phyloP scores from a whole-genome alignment of 164 flowering plant species.

The Vitis amurensis region DNA sequence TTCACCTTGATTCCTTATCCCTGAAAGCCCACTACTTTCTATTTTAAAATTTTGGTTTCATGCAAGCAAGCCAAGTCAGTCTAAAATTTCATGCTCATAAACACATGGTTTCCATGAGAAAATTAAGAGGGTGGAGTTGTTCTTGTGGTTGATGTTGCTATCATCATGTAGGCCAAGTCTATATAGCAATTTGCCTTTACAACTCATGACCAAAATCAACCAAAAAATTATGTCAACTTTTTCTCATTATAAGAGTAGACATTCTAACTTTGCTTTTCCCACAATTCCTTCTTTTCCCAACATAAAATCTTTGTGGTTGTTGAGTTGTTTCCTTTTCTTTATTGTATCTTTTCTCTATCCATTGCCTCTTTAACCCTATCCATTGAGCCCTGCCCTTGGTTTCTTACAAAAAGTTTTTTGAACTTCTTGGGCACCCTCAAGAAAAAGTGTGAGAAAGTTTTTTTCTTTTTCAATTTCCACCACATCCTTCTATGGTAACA shows the following conservation, averaged over 20 bases:
- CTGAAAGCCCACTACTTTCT: too few relatives aligned
- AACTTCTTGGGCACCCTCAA: neutral
- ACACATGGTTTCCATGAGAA: neutral
- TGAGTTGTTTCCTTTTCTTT: slow-evolving; percentile 7
- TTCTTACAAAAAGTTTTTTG: too few relatives aligned
- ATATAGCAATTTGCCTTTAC: slow-evolving; percentile 15
- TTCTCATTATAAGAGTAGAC: slow-evolving; percentile 10
- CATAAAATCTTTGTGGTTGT: slow-evolving; percentile 18
- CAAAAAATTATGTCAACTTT: slow-evolving; percentile 6
- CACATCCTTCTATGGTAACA: too few relatives aligned
- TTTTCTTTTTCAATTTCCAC: neutral
- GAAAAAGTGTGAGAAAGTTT: neutral
- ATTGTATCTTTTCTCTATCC: neutral
- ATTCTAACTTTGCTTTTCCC: slow-evolving; percentile 1
- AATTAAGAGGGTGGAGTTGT: neutral
- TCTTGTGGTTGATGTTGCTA: neutral
- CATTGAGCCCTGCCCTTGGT: neutral
- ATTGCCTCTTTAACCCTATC: slow-evolving; percentile 17
- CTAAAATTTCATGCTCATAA: too few relatives aligned
- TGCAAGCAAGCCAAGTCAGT: neutral
- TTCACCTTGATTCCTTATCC: too few relatives aligned
- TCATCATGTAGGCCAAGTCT: slow-evolving; percentile 8
- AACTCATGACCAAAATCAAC: slow-evolving; percentile 14
- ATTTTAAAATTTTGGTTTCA: too few relatives aligned
- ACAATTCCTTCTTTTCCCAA: slow-evolving; percentile 16